phyloP scores from a whole-genome alignment of 306 rosid genomes.

The Luffa aegyptiaca region DNA sequence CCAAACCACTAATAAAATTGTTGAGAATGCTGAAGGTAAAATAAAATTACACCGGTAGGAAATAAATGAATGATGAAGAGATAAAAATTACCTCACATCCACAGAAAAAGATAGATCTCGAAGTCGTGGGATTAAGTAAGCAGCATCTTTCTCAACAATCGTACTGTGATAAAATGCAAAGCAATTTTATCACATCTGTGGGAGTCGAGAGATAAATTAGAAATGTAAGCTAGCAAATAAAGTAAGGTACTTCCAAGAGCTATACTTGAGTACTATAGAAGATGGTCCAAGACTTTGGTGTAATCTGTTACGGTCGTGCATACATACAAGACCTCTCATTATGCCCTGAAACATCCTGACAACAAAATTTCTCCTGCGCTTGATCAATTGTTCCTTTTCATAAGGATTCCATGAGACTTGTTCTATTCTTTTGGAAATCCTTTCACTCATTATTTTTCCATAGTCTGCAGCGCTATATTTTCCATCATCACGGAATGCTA shows the following conservation, averaged over 20 bases:
- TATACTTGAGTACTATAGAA: conserved; percentile 80
- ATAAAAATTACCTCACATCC: conserved; percentile 46
- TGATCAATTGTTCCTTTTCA: conserved; percentile 42
- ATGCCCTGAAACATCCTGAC: conserved; percentile 62
- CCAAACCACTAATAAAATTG: neutral
- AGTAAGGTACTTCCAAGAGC: conserved; percentile 4
- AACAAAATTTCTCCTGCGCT: conserved; percentile 52
- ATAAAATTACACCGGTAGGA: neutral
- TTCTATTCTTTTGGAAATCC: conserved; percentile 32
- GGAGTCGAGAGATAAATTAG: neutral
- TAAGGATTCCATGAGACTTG: conserved; percentile 56
- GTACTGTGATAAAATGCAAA: conserved; percentile 44
- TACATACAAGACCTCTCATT: conserved; percentile 67
- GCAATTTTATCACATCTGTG: neutral
- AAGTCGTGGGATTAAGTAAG: conserved; percentile 76
- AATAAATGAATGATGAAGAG: neutral
- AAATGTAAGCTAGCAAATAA: conserved; percentile 10
- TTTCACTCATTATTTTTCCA: conserved; percentile 65
- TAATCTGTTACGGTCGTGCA: conserved; percentile 67
- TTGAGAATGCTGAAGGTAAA: neutral
- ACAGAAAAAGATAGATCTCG: conserved; percentile 89
- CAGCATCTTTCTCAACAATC: conserved; percentile 60
- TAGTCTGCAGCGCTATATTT: conserved; percentile 83
- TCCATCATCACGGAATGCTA: conserved; percentile 88
- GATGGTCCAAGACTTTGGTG: conserved; percentile 98